Conservation (phyloP, 2,329 filamentous ascomycete species). For the Microsporum canis region DNA sequence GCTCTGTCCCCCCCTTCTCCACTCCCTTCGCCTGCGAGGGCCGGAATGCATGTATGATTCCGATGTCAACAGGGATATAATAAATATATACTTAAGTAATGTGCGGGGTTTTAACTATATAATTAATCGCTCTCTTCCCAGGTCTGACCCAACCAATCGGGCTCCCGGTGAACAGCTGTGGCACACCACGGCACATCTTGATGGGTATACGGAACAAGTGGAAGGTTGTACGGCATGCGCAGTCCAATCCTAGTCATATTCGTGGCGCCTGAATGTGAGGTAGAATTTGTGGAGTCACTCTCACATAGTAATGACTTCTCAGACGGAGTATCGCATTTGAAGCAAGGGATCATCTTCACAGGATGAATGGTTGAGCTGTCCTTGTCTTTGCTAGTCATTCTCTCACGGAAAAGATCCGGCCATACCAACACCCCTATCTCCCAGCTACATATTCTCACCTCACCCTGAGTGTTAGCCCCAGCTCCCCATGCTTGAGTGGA, state of each 20-base stretch:
- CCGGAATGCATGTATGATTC: neutral
- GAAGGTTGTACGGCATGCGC: constrained; percentile 72
- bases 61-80: neutral
- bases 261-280: neutral
- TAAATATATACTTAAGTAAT: neutral
- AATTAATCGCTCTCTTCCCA: constrained; percentile 23
- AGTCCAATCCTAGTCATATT: constrained; percentile 47
- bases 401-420: constrained; percentile 46
- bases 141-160: constrained; percentile 46
- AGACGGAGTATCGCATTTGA: constrained; percentile 48
- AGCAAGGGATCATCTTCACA: constrained; percentile 56
- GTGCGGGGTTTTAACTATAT: neutral
- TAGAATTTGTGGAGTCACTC: neutral
- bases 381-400: neutral
- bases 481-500: constrained; percentile 85
- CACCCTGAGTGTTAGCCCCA: constrained; percentile 51
- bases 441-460: constrained; percentile 65
- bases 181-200: constrained; percentile 69
- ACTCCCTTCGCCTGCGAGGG: neutral
- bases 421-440: constrained; percentile 76
- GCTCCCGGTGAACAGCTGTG: constrained; percentile 46
- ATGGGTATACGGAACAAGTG: constrained; percentile 53
- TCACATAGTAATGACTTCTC: constrained; percentile 3
- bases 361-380: neutral
- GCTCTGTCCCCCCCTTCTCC: neutral